phyloP scores from a whole-genome alignment of 2,329 filamentous ascomycete genomes.

The Alternaria alternata region DNA sequence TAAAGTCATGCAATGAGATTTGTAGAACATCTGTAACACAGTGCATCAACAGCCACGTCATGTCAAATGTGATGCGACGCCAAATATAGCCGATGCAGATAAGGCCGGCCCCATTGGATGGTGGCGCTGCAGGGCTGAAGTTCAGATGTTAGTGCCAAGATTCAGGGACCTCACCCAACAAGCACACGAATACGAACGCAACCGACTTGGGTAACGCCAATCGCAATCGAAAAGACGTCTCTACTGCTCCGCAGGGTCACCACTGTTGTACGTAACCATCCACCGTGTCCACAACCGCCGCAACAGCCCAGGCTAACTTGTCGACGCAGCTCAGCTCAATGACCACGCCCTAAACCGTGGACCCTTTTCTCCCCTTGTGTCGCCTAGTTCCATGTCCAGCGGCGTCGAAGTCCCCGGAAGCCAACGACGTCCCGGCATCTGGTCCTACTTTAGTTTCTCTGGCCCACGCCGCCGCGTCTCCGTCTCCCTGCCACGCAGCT shows the following conservation, averaged over 20 bases:
- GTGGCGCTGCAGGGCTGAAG: constrained; percentile 7
- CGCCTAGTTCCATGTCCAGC: constrained; percentile 61
- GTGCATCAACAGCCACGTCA: no score
- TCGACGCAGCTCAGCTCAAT: constrained; percentile 28
- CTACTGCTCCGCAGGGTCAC: constrained; percentile 11
- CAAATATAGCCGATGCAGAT: constrained; percentile 12
- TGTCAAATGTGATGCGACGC: not conserved
- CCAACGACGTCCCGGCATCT: constrained; percentile 59
- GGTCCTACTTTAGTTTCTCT: constrained; percentile 62
- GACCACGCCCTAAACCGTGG: constrained; percentile 29
- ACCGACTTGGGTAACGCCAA: constrained; percentile 25
- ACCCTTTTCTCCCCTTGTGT: constrained; percentile 27
- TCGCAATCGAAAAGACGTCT: constrained; percentile 7
- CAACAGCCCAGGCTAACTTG: constrained; percentile 20
- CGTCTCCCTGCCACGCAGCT: constrained; percentile 58
- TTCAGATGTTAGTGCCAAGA: constrained; percentile 29
- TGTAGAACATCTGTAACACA: not conserved
- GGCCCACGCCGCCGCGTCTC: constrained; percentile 62
- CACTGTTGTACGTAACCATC: constrained; percentile 20
- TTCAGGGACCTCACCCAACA: constrained; percentile 27
- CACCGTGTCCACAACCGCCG: constrained; percentile 12
- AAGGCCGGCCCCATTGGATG: constrained; percentile 15
- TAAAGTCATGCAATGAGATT: not conserved
- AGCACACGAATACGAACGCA: constrained; percentile 30
- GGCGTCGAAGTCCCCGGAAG: constrained; percentile 55